Percentiles rank a stretch among this genome's conserved stretches.
Conservation (phyloP, 2,329 filamentous ascomycete genomes). For the Sphaerostilbella broomeana region DNA sequence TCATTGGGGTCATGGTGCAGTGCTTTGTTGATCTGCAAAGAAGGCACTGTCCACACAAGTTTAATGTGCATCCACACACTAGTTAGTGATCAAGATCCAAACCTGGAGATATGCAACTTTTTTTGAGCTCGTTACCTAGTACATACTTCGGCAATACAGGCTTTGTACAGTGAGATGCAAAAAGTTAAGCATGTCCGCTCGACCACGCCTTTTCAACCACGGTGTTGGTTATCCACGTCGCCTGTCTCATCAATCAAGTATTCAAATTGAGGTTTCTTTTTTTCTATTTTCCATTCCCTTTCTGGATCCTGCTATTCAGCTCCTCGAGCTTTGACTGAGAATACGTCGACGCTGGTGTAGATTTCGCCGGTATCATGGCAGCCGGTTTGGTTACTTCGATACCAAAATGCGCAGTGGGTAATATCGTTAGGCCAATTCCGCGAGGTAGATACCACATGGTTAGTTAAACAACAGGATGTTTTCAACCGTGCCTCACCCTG, state of each 20-base stretch:
- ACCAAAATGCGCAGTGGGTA: too few species aligned
- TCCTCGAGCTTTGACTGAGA: not conserved
- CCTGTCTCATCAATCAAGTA: not conserved
- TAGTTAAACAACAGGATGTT: too few species aligned
- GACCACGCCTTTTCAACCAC: too few species aligned
- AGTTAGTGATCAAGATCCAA: not conserved
- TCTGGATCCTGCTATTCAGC: not conserved
- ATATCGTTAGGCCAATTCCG: too few species aligned
- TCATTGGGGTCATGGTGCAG: too few species aligned
- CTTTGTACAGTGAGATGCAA: too few species aligned
- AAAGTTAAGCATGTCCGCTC: too few species aligned
- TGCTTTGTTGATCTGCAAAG: too few species aligned
- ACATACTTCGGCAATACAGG: too few species aligned
- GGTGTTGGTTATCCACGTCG: not conserved
- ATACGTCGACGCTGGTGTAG: not conserved
- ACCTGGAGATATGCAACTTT: not conserved
- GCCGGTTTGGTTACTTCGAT: slow-evolving; percentile 6
- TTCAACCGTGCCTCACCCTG: slow-evolving; percentile 8
- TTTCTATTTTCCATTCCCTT: not conserved
- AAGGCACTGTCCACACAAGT: too few species aligned
- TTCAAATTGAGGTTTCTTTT: not conserved
- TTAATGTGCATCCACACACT: not conserved
- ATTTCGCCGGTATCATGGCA: not conserved
- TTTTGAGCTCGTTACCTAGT: too few species aligned
- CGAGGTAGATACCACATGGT: too few species aligned